Evolutionary conservation across 257 asterid species (phyloP).

Genomic region (Mentha longifolia): DNA sequence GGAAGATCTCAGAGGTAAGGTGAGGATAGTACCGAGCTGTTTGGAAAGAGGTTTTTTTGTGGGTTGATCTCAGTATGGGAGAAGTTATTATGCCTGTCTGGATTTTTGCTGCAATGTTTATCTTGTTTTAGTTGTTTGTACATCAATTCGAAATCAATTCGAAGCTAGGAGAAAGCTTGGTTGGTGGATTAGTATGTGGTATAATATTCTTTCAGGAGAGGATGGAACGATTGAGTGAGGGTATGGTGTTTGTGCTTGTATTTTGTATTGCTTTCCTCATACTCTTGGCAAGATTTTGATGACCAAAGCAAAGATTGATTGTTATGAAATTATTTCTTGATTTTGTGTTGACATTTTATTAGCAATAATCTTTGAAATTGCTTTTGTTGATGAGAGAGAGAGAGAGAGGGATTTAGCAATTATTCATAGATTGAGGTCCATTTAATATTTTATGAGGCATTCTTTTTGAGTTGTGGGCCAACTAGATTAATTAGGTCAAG

Average conservation of each 20-base stretch:
- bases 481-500: no score
- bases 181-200: conserved; percentile 8
- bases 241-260: conserved; percentile 31
- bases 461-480: no score
- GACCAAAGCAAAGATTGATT: conserved; percentile 12
- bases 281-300: conserved; percentile 38
- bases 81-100: conserved; percentile 8
- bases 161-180: conserved; percentile 8
- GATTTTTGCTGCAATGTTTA: background rate
- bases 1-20: conserved; percentile 50
- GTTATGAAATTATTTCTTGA: conserved; percentile 25
- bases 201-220: conserved; percentile 27
- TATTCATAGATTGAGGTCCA: no score
- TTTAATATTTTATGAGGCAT: no score
- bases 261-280: conserved; percentile 35
- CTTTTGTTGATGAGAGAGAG: background rate
- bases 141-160: background rate
- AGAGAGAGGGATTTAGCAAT: background rate
- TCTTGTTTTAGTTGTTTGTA: conserved; percentile 23
- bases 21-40: background rate
- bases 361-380: background rate
- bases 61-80: conserved; percentile 4
- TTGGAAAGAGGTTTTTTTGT: background rate
- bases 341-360: conserved; percentile 15
- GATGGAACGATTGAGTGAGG: conserved; percentile 33